Percentiles rank a stretch among this genome's conserved stretches.
Evolutionary conservation across 306 rosid genomes (phyloP).

Genomic region (Prinsepia uniflora): DNA sequence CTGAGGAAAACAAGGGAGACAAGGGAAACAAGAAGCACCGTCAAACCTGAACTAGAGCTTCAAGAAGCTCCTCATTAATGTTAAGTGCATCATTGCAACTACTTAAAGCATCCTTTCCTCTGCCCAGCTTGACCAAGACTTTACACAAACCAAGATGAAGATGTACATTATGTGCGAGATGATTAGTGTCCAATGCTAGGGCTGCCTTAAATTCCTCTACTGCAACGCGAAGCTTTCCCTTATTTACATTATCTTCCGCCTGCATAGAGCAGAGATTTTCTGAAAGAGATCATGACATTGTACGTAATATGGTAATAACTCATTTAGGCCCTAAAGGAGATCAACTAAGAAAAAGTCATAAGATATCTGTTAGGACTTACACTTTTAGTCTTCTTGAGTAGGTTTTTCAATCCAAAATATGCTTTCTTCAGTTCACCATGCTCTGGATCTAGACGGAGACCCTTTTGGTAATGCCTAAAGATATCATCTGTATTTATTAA

Average conservation of each 20-base stretch:
- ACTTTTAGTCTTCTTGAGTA: conserved; percentile 84
- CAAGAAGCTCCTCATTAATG: conserved; percentile 67
- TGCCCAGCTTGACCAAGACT: conserved; percentile 80
- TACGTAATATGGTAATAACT: conserved; percentile 15
- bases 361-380: conserved; percentile 41
- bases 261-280: conserved; percentile 31
- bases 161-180: conserved; percentile 81
- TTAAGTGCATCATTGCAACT: conserved; percentile 82
- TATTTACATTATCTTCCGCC: conserved; percentile 90
- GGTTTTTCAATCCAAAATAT: conserved; percentile 87
- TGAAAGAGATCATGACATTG: conserved; percentile 18
- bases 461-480: conserved; percentile 95
- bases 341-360: neutral
- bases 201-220: conserved; percentile 84
- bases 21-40: conserved; percentile 13
- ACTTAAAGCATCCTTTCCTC: conserved; percentile 90
- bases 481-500: neutral
- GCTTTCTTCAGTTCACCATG: conserved; percentile 86
- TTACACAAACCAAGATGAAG: conserved; percentile 94
- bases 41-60: conserved; percentile 91
- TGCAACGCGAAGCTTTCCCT: conserved; percentile 86
- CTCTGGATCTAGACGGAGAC: conserved; percentile 98
- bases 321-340: conserved; percentile 12
- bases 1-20: neutral
- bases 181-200: conserved; percentile 77